phyloP scores from a whole-genome alignment of 768 basidiomycete species.

The Termitomyces sp. region DNA sequence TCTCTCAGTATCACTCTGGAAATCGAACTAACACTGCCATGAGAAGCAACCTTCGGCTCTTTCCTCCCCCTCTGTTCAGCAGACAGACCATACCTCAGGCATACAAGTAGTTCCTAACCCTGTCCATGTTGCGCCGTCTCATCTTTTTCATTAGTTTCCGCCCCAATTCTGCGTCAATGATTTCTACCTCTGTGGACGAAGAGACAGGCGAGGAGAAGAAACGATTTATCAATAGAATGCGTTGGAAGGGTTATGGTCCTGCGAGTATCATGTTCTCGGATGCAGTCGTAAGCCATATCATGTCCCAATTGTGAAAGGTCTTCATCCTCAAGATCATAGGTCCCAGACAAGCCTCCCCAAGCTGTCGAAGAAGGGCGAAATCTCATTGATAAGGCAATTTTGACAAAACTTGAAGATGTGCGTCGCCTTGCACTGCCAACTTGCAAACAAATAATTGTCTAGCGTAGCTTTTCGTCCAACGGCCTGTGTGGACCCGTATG shows the following conservation, averaged over 20 bases:
- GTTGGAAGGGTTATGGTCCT: slow-evolving; percentile 84
- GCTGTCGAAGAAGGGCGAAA: slow-evolving; percentile 56
- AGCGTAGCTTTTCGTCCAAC: slow-evolving; percentile 59
- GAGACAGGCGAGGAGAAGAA: slow-evolving; percentile 79
- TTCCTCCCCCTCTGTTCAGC: slow-evolving; percentile 89
- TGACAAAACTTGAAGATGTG: slow-evolving; percentile 53
- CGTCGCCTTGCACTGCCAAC: slow-evolving; percentile 2
- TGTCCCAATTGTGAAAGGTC: not conserved
- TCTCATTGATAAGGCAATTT: slow-evolving; percentile 48
- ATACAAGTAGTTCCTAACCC: slow-evolving; percentile 56
- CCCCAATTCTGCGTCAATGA: slow-evolving; percentile 68
- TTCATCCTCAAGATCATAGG: slow-evolving; percentile 27
- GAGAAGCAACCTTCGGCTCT: slow-evolving; percentile 63
- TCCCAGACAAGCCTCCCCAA: slow-evolving; percentile 61
- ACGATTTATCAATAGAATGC: slow-evolving; percentile 76
- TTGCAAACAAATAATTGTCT: not conserved
- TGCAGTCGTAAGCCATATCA: slow-evolving; percentile 34
- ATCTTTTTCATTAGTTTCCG: slow-evolving; percentile 52
- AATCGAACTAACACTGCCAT: slow-evolving; percentile 13
- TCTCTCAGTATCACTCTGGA: slow-evolving; percentile 2
- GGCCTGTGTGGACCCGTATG: slow-evolving; percentile 88
- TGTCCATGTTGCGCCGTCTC: not conserved
- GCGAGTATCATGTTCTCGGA: slow-evolving; percentile 67
- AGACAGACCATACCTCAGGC: slow-evolving; percentile 73
- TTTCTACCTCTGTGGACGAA: slow-evolving; percentile 61